Evolutionary conservation across 116 monocot genomes (phyloP).

Genomic region (Cymodocea nodosa): DNA sequence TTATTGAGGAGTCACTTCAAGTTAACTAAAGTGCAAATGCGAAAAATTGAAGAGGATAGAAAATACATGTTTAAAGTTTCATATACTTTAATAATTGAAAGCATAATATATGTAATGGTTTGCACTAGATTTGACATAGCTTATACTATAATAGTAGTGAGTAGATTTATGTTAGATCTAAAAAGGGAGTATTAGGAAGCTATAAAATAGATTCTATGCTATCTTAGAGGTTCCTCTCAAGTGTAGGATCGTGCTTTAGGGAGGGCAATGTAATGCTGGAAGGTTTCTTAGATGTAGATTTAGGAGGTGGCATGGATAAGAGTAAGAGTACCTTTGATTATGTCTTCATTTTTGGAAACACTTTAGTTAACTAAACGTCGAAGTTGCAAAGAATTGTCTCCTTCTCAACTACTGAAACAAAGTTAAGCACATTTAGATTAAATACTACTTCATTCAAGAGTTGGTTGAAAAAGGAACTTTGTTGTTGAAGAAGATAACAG

Average conservation of each 20-base stretch:
- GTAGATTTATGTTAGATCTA: background rate
- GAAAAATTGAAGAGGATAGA: too few species aligned
- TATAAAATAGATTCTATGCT: background rate
- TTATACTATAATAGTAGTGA: constrained; percentile 2
- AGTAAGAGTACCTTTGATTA: background rate
- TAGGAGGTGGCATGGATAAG: background rate
- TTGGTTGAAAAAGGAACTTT: background rate
- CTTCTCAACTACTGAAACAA: background rate
- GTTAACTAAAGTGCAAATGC: too few species aligned
- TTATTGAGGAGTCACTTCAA: too few species aligned
- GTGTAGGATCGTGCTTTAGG: background rate
- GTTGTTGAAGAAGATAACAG: background rate
- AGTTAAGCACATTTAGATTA: background rate
- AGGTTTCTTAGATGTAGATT: background rate
- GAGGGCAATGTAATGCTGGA: background rate
- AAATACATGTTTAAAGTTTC: background rate
- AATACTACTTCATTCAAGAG: background rate
- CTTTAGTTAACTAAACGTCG: background rate
- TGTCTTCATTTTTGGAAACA: background rate
- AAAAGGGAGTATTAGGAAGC: background rate
- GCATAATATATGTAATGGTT: constrained; percentile 12
- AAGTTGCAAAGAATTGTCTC: background rate
- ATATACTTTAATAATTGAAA: background rate
- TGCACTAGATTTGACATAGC: background rate
- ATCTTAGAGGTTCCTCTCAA: background rate